Evolutionary conservation across 1,139 yeast species (phyloP).

Genomic region (Sugiyamaella sp.): DNA sequence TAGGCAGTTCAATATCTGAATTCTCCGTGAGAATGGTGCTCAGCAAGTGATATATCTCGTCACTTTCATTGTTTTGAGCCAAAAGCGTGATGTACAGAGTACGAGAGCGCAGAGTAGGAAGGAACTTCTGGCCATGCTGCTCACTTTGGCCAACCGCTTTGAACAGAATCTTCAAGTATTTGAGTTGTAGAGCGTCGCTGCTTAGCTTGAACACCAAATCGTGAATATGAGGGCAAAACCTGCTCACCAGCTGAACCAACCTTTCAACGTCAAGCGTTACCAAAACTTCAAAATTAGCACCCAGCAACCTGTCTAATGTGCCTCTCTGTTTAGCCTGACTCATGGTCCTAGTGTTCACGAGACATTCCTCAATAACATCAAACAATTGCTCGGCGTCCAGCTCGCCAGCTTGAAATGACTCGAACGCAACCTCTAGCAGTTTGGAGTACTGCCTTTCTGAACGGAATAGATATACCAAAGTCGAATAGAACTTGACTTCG

Average conservation of each 20-base stretch:
- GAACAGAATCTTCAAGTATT: conserved; percentile 33
- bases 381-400: conserved; percentile 27
- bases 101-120: conserved; percentile 33
- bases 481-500: conserved; percentile 58
- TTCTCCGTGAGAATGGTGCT: conserved; percentile 30
- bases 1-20: conserved; percentile 40
- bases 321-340: conserved; percentile 29
- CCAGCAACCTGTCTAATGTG: conserved; percentile 28
- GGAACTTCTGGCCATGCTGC: conserved; percentile 22
- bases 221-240: conserved; percentile 33
- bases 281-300: conserved; percentile 30
- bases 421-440: conserved; percentile 50
- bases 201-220: conserved; percentile 32
- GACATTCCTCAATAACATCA: conserved; percentile 38
- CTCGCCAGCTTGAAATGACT: conserved; percentile 20
- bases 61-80: conserved; percentile 29
- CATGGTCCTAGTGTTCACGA: conserved; percentile 26
- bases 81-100: conserved; percentile 36
- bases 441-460: conserved; percentile 56
- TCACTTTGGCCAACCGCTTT: conserved; percentile 23
- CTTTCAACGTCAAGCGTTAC: conserved; percentile 27
- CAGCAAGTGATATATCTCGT: conserved; percentile 32
- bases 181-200: conserved; percentile 30
- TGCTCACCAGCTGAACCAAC: conserved; percentile 31
- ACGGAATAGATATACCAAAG: conserved; percentile 59